These are phyloP conservation scores for Entelexis sorbosivorans DNA, from an alignment of 1,139 yeast genomes.

Conservation along the genomic window DNA sequence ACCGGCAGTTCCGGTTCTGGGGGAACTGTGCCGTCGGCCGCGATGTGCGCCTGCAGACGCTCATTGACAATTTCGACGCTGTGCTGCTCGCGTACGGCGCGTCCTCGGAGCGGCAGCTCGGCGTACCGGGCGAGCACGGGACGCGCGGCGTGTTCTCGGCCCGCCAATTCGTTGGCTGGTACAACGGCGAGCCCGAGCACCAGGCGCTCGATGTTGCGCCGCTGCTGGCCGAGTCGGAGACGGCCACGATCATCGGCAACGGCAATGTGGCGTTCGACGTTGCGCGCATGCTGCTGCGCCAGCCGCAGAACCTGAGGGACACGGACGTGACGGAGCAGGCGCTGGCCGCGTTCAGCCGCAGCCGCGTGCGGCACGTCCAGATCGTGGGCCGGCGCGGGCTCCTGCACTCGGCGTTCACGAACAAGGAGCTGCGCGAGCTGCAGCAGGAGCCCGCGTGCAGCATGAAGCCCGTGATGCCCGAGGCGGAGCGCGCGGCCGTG, in stretches of 20 bases:
- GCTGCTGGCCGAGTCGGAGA: conserved; percentile 43
- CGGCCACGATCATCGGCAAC: conserved; percentile 80
- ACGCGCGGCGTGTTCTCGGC: conserved; percentile 65
- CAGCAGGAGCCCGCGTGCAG: conserved; percentile 51
- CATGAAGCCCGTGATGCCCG: conserved; percentile 44
- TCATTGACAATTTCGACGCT: conserved; percentile 53
- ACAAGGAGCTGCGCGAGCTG: conserved; percentile 81
- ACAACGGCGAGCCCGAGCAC: conserved; percentile 73
- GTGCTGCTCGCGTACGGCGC: conserved; percentile 81
- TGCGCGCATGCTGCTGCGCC: conserved; percentile 61
- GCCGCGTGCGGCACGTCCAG: conserved; percentile 50
- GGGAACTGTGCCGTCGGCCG: conserved; percentile 67
- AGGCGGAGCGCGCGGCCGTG: conserved; percentile 8
- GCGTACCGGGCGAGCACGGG: conserved; percentile 48
- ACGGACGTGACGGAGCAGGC: conserved; percentile 73
- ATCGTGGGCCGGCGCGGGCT: conserved; percentile 82
- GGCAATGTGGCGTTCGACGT: conserved; percentile 97
- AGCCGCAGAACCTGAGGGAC: conserved; percentile 34
- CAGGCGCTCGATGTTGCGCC: conserved; percentile 38
- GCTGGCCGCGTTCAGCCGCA: conserved; percentile 39
- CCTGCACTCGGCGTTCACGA: conserved; percentile 67
- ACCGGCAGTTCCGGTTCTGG: conserved; percentile 43
- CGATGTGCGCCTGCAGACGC: conserved; percentile 42
- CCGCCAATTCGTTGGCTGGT: conserved; percentile 88
- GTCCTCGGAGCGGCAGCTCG: conserved; percentile 45